Evolutionary conservation across 495 filamentous ascomycete genomes (phyloP).

Genomic region (Choiromyces venosus): DNA sequence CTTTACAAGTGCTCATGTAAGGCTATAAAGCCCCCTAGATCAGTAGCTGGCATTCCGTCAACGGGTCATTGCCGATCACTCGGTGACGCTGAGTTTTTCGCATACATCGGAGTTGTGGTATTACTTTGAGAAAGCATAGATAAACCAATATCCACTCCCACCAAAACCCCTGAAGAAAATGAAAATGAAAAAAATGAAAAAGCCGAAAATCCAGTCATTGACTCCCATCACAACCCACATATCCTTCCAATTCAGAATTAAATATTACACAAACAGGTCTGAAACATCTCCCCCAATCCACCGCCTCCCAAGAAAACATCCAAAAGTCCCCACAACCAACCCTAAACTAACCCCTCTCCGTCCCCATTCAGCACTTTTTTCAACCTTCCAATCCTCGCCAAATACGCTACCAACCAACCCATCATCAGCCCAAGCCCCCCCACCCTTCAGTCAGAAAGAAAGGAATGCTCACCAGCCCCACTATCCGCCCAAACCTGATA

Average conservation of each 20-base stretch:
- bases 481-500: conserved; percentile 63
- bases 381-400: conserved; percentile 52
- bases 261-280: background rate
- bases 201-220: background rate
- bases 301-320: background rate
- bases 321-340: background rate
- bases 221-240: background rate
- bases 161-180: background rate
- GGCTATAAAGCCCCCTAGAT: too few species aligned
- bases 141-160: background rate
- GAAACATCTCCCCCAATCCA: background rate
- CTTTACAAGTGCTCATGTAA: too few species aligned
- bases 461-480: conserved; percentile 45
- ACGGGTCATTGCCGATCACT: background rate
- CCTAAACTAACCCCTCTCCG: background rate
- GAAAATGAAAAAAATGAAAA: too few species aligned
- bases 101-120: too few species aligned
- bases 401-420: conserved; percentile 46
- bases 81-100: background rate
- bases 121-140: background rate
- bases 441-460: background rate
- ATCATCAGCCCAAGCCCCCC: background rate
- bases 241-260: background rate
- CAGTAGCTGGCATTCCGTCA: background rate
- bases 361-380: conserved; percentile 6